Evolutionary conservation across 1,284 basidiomycete genomes (phyloP), one percentile per base, ranked within the genome.

Genomic region (Inonotus obliquus): DNA sequence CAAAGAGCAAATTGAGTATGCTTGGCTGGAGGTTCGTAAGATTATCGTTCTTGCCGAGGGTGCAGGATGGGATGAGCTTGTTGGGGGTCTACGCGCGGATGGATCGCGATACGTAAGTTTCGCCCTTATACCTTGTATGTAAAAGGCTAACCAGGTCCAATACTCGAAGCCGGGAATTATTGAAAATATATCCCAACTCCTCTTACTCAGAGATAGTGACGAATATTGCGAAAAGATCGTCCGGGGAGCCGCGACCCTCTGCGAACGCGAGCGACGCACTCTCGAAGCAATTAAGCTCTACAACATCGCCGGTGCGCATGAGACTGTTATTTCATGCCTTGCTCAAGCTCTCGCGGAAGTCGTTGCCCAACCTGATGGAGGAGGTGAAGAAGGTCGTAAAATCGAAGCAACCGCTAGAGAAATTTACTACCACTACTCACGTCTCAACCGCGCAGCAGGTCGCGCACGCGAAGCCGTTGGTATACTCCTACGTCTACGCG

Each of bases 281-380:
- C 82, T 89, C 4, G 94, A 98, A 72, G 94, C 95, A 1, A 95
- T 99, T 75, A 91, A 96, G 73, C 78, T 99, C 52, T 98, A 94
- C 78, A 96, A 98, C 75, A 85, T 98, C 39, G 94, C 96, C 0
- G 92, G 93, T 41, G 92, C 97, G 65, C 95, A 96, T 72, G 79
- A 86, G 55, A 92, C 90, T 32, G 96, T 99, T 53, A 84, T 98
- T 44, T 81, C 85, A 7, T 94, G 93, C 62, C 87, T 99, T 48
- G 94, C 94, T 47, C 86, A 88, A 61, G 92, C 94, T 2, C 81
- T 99, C 0, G 94, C 95, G n/a, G 89, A 89, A 68, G 89, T 90
- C 0, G 80, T 96, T 48, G 80, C 85, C 4, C 83, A 88, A 67
- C 84, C 88, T 0, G 81, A 80, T 59, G 81, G 82, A 1, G 86